Evolutionary conservation across 2,329 filamentous ascomycete species (phyloP).

Genomic region (Chalara sp.): DNA sequence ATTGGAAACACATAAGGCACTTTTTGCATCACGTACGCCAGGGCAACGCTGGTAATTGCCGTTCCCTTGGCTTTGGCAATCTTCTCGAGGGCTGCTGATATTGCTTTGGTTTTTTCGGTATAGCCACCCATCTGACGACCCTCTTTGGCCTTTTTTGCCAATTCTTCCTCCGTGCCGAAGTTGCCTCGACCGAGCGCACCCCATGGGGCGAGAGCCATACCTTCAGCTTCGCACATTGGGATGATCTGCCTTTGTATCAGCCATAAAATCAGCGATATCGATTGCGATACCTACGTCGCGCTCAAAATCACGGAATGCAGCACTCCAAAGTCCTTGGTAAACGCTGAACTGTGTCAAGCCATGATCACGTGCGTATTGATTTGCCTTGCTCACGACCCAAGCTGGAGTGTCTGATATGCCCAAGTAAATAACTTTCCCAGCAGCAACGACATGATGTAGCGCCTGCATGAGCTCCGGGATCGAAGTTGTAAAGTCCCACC

Average conservation of each 20-base stretch:
- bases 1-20: conserved; percentile 32
- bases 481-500: conserved; percentile 47
- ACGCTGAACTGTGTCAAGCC: conserved; percentile 60
- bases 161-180: conserved; percentile 41
- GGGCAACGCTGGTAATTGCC: conserved; percentile 42
- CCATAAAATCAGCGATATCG: too few species aligned
- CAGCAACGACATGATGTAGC: conserved; percentile 49
- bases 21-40: conserved; percentile 51
- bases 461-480: conserved; percentile 61
- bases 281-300: conserved; percentile 35
- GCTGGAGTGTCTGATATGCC: conserved; percentile 61
- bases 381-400: conserved; percentile 59
- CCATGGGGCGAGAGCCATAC: conserved; percentile 53
- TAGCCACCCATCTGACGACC: conserved; percentile 19
- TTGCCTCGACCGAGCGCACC: conserved; percentile 43
- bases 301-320: conserved; percentile 53
- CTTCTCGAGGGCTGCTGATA: conserved; percentile 53
- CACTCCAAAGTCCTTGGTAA: conserved; percentile 59
- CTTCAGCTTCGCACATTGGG: conserved; percentile 49
- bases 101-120: conserved; percentile 41
- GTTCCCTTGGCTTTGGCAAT: conserved; percentile 48
- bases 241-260: conserved; percentile 33
- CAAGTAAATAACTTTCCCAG: conserved; percentile 59
- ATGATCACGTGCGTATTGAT: conserved; percentile 57
- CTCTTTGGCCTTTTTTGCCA: conserved; percentile 36